Percentiles rank a stretch among this genome's conserved stretches.
Conservation (phyloP, 2,329 filamentous ascomycete species). For the Meredithiella fracta region DNA sequence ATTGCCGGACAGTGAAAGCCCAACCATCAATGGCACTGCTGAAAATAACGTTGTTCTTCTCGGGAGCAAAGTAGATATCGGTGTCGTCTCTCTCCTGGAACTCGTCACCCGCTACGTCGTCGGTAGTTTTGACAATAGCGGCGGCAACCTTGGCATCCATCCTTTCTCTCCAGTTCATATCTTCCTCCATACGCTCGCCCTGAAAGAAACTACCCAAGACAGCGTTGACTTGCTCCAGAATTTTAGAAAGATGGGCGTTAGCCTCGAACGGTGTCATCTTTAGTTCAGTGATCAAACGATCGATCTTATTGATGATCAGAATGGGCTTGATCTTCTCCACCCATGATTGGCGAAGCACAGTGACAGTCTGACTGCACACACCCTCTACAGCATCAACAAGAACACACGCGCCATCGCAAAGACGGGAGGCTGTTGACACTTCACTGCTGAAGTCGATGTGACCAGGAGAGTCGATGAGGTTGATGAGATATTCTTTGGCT, state of each 20-base stretch:
- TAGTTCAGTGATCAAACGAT: constrained; percentile 80
- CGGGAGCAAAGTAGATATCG: constrained; percentile 92
- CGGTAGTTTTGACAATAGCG: constrained; percentile 33
- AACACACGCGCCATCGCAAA: constrained; percentile 89
- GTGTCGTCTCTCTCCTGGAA: constrained; percentile 91
- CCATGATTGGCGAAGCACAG: constrained; percentile 88
- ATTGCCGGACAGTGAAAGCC: constrained; percentile 93
- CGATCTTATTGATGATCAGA: constrained; percentile 96
- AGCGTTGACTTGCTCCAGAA: constrained; percentile 91
- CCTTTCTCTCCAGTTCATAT: constrained; percentile 84
- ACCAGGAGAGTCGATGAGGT: constrained; percentile 91
- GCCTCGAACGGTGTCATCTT: constrained; percentile 87
- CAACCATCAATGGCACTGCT: constrained; percentile 96
- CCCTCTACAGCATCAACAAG: constrained; percentile 94
- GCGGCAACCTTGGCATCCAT: constrained; percentile 75
- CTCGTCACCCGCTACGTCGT: constrained; percentile 34
- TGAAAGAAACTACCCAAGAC: constrained; percentile 96
- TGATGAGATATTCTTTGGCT: constrained; percentile 84
- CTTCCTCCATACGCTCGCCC: constrained; percentile 95
- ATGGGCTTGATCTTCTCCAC: constrained; percentile 87
- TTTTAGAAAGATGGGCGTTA: constrained; percentile 71
- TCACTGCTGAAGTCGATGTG: constrained; percentile 99
- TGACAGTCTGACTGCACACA: constrained; percentile 96
- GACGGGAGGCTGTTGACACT: constrained; percentile 82
- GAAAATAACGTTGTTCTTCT: constrained; percentile 98